phyloP scores from a whole-genome alignment of 495 filamentous ascomycete species.

The Penicillium angulare region DNA sequence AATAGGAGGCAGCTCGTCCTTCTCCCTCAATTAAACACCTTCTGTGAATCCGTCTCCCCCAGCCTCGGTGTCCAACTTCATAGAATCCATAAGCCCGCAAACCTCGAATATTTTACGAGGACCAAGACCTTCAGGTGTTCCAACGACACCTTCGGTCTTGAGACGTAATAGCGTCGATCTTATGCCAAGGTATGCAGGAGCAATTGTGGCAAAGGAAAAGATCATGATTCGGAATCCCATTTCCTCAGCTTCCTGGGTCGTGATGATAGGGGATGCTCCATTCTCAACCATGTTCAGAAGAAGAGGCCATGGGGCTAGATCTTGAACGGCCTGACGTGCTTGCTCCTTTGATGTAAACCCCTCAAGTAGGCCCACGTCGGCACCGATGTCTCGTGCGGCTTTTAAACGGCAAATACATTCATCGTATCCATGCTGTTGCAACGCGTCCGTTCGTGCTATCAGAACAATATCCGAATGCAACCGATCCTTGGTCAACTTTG shows the following conservation, averaged over 20 bases:
- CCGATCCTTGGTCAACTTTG: constrained; percentile 46
- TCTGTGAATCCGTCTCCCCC: constrained; percentile 50
- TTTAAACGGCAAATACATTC: constrained; percentile 56
- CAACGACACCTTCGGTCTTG: constrained; percentile 48
- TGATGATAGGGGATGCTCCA: constrained; percentile 57
- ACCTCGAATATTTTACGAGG: constrained; percentile 54
- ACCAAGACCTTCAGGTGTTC: constrained; percentile 43
- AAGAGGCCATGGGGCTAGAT: constrained; percentile 57
- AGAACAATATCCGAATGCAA: constrained; percentile 60
- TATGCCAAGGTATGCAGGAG: constrained; percentile 53
- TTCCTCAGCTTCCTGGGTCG: constrained; percentile 53
- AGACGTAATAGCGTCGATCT: constrained; percentile 42
- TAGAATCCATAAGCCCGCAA: constrained; percentile 57
- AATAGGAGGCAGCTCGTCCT: not conserved
- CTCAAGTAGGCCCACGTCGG: constrained; percentile 66
- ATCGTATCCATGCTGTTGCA: constrained; percentile 62
- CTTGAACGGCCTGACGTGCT: constrained; percentile 49
- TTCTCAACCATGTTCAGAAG: constrained; percentile 65
- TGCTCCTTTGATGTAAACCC: constrained; percentile 58
- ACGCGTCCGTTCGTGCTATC: constrained; percentile 67
- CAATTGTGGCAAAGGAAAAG: constrained; percentile 52
- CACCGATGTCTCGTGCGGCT: constrained; percentile 55
- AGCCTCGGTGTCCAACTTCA: constrained; percentile 55
- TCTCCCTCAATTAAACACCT: constrained; percentile 28
- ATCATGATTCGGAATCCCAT: constrained; percentile 67